Evolutionary conservation across 2,329 filamentous ascomycete species (phyloP).

Genomic region (Arachnomyces sp.): DNA sequence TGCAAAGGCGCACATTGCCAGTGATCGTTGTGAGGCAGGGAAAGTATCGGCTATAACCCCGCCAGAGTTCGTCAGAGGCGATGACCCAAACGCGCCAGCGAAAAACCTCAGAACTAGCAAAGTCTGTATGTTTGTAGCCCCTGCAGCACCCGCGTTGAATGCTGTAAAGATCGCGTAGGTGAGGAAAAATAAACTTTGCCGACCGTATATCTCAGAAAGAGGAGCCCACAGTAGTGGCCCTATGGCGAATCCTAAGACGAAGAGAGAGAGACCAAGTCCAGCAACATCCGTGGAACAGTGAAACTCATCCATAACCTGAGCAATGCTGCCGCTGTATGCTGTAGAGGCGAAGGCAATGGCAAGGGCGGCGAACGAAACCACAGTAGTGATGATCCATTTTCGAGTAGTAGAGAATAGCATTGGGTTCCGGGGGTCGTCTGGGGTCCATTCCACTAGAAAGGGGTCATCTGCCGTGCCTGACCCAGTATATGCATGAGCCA

Average conservation of each 20-base stretch:
- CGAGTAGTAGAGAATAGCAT: constrained; percentile 24
- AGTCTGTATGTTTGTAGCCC: constrained; percentile 48
- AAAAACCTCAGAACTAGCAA: constrained; percentile 62
- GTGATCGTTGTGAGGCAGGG: constrained; percentile 43
- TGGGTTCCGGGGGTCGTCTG: constrained; percentile 36
- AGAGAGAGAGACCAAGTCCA: constrained; percentile 37
- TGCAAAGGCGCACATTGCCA: constrained; percentile 56
- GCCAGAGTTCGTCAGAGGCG: constrained; percentile 54
- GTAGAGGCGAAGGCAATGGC: constrained; percentile 37
- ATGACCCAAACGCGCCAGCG: constrained; percentile 53
- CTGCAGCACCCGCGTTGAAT: constrained; percentile 55
- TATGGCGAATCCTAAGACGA: constrained; percentile 39
- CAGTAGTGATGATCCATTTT: constrained; percentile 35
- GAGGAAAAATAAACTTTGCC: neutral
- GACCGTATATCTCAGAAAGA: no score
- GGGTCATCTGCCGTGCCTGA: constrained; percentile 36
- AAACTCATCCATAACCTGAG: constrained; percentile 29
- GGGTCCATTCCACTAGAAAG: constrained; percentile 36
- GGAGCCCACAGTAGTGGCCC: constrained; percentile 40
- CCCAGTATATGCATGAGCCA: constrained; percentile 43
- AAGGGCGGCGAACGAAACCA: constrained; percentile 32
- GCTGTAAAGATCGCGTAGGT: constrained; percentile 42
- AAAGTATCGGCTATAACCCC: constrained; percentile 58
- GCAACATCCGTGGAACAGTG: constrained; percentile 28
- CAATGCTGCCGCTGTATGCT: constrained; percentile 33